Percentiles rank a stretch among this genome's conserved stretches.
Evolutionary conservation across 805 yeast genomes (phyloP).

Genomic region (Cyberlindnera maritima): DNA sequence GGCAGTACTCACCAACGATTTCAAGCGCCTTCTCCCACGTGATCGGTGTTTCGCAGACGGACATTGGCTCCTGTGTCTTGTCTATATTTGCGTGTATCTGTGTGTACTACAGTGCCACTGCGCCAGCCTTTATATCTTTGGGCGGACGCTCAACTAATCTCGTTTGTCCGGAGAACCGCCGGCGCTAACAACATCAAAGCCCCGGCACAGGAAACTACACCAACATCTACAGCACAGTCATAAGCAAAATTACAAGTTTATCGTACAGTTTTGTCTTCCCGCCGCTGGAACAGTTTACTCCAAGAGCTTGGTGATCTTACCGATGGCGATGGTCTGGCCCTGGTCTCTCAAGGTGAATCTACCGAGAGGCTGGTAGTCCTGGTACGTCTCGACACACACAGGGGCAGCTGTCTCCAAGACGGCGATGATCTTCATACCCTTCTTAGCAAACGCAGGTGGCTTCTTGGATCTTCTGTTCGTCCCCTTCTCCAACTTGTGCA

Average conservation of each 20-base stretch:
- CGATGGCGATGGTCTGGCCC: constrained; percentile 97
- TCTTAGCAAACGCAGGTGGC: constrained; percentile 97
- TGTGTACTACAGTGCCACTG: too few relatives aligned
- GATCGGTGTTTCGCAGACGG: too few relatives aligned
- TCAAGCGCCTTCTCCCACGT: too few relatives aligned
- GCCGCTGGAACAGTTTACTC: constrained; percentile 30
- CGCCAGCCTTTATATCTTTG: too few relatives aligned
- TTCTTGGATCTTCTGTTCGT: constrained; percentile 95
- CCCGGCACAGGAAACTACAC: too few relatives aligned
- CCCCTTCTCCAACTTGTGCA: constrained; percentile 94
- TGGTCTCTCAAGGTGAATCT: constrained; percentile 98
- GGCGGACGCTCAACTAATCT: neutral
- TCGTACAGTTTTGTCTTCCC: neutral
- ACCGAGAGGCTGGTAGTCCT: constrained; percentile 93
- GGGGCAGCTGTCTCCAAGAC: constrained; percentile 81
- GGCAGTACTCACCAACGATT: too few relatives aligned
- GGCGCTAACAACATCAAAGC: too few relatives aligned
- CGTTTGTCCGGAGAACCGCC: neutral
- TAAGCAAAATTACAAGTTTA: too few relatives aligned
- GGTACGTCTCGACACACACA: constrained; percentile 90
- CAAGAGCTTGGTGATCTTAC: constrained; percentile 89
- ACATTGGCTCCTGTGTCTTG: too few relatives aligned
- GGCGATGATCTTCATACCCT: constrained; percentile 98
- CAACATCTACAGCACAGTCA: neutral
- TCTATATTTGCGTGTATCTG: too few relatives aligned